A percentile compares a stretch with the other conserved stretches of the same genome.
Evolutionary conservation across 1,139 yeast species (phyloP).

Genomic region (Lodderomyces parapsilosis): DNA sequence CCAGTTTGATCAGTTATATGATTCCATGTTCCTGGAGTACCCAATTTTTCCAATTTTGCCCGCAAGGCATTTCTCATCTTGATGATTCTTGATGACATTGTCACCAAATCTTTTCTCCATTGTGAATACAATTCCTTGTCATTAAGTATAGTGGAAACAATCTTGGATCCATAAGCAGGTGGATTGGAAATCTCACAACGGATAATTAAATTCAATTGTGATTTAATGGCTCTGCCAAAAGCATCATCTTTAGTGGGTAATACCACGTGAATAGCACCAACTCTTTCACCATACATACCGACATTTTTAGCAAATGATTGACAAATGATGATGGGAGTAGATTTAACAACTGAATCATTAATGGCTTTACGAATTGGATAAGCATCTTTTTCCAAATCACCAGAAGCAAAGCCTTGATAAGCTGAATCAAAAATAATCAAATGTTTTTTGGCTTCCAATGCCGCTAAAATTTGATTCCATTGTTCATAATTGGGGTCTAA

Average conservation of each 20-base stretch:
- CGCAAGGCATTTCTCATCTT: constrained; percentile 73
- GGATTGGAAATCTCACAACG: constrained; percentile 91
- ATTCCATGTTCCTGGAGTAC: constrained; percentile 90
- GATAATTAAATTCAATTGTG: constrained; percentile 77
- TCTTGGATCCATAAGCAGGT: constrained; percentile 94
- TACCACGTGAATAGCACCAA: constrained; percentile 84
- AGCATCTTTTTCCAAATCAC: constrained; percentile 80
- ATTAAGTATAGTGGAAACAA: constrained; percentile 75
- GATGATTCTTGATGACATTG: constrained; percentile 85
- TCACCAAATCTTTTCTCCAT: constrained; percentile 84
- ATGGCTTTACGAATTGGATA: constrained; percentile 85
- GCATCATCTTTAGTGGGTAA: constrained; percentile 35
- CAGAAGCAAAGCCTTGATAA: constrained; percentile 53
- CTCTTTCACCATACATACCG: constrained; percentile 98
- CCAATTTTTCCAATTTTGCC: constrained; percentile 54
- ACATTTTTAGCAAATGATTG: constrained; percentile 98
- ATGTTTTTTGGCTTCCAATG: constrained; percentile 38
- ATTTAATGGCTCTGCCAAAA: constrained; percentile 52
- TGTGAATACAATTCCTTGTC: constrained; percentile 64
- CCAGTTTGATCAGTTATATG: constrained; percentile 92
- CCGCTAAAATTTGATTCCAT: constrained; percentile 41
- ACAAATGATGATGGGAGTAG: constrained; percentile 66
- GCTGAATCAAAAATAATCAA: constrained; percentile 48
- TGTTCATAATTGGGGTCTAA: constrained; percentile 47
- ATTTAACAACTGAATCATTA: constrained; percentile 35